Percentiles rank a stretch among this genome's conserved stretches.
phyloP scores from a whole-genome alignment of 169 alveolate genomes.

The Eimeria necatrix region DNA sequence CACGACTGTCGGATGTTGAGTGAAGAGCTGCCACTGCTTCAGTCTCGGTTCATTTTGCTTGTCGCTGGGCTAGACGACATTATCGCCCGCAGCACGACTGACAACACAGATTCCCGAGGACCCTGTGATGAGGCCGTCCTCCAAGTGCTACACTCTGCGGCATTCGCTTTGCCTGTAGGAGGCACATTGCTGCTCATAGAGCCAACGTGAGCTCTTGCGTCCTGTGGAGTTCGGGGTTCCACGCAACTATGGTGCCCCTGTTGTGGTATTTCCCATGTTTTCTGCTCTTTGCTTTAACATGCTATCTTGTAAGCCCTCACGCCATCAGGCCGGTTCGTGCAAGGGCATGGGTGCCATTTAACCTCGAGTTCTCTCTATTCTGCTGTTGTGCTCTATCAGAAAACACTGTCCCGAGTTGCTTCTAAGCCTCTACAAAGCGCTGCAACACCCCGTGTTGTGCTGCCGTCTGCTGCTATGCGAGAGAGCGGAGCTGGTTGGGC shows the following conservation, averaged over 20 bases:
- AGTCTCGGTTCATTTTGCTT: constrained; percentile 38
- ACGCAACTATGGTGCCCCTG: too few relatives aligned
- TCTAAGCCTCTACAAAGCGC: constrained; percentile 37
- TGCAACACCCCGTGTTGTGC: constrained; percentile 39
- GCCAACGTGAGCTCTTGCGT: constrained; percentile 28
- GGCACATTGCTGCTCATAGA: constrained; percentile 59
- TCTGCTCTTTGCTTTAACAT: too few relatives aligned
- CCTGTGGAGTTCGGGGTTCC: too few relatives aligned
- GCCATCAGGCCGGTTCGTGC: too few relatives aligned
- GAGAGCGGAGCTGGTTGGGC: constrained; percentile 58
- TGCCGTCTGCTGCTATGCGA: constrained; percentile 55
- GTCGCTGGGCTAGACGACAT: constrained; percentile 58
- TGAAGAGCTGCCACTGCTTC: constrained; percentile 53
- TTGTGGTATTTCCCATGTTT: too few relatives aligned
- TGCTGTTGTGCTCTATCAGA: neutral
- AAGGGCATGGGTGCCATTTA: neutral
- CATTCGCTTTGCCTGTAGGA: constrained; percentile 58
- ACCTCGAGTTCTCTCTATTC: neutral
- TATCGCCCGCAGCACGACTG: constrained; percentile 53
- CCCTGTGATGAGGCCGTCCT: constrained; percentile 57
- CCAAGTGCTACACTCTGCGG: constrained; percentile 66
- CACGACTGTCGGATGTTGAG: constrained; percentile 58
- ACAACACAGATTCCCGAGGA: constrained; percentile 54
- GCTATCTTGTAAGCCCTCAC: too few relatives aligned
- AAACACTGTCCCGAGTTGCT: constrained; percentile 57